Base-by-base conservation (phyloP, 257 asterid genomes). In the Jacaranda mimosifolia region DNA sequence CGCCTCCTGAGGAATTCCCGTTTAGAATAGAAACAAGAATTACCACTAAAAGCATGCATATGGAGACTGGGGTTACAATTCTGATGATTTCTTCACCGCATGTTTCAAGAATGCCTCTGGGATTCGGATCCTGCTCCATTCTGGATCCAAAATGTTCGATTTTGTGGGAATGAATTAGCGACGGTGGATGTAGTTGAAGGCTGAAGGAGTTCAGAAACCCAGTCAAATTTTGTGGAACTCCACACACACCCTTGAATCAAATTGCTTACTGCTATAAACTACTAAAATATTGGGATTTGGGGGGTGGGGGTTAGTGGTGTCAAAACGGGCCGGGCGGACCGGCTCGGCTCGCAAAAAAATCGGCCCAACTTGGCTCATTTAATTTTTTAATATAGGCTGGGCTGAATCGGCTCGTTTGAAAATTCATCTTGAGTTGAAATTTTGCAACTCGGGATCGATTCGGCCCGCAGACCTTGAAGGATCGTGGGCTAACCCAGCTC, bases 51-150 rank as follows among this genome's bases (percentile, higher is more conserved):
- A 93, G 80, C 98, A 96, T 96, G 83, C 99, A 96, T 56, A 96
- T 89, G 42, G 99, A 96, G 40, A 96, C 99, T 21, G 99, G 99
- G 26, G 91, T 89, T 36, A 96, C 56, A 72, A 96, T 93, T 82
- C 99, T 83, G 70, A 93, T 65, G 82, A 93, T 90, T 86, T 96
- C 99, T 82, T 93, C 98, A n/a, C 99, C 99, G 1, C 89, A 84
- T 3, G 97, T 83, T 75, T 93, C 92, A 35, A 96, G 89, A 68
- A 96, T 72, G 83, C 79, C 82, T 84, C 70, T 87, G 85, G 96
- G 90, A 83, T 80, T 84, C 53, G 77, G 74, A 75, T 74, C 79
- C 83, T 83, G 86, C 70, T 91, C 98, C 98, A 94, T 94, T 79
- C 56, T 81, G 73, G 80, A 73, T 80, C 74, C 58, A 40, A 68